Base-by-base conservation (phyloP, 495 filamentous ascomycete species). In the Penicillium crystallinum region DNA sequence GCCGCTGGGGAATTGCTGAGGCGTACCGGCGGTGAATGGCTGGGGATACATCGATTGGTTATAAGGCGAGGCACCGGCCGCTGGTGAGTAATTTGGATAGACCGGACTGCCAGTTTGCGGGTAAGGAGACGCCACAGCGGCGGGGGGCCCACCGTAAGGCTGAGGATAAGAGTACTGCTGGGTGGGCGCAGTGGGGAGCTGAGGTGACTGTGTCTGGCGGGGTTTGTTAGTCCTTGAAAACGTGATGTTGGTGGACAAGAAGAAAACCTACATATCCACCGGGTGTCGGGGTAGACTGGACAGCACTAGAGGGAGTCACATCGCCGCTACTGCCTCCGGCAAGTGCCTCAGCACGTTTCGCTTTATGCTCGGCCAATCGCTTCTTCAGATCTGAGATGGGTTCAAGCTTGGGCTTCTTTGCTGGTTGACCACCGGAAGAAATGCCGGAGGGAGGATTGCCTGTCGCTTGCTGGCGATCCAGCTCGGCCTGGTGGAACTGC, bases 371-470 rank as follows among this genome's bases (percentile, higher is more conserved):
- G 39, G 88, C 88, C 40, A 95, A 62, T 48, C 90, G 80, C 76
- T 85, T 86, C 76, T 91, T 92, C 57, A 95, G 64, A 59, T 95
- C 89, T 11, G 84, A 82, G 0, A 85, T 68, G 14, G 80, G 79
- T 55, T 93, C 90, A 22, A 90, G 72, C 68, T 90, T 95, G 15
- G 89, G 81, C 58, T 87, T 90, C 76, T 96, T 96, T 2, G 77
- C 63, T 2, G 81, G 78, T 1, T 78, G 76, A 17, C 80, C 77
- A n/a, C 63, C 61, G 30, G 67, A 65, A 3, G 63, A 68, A 21
- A 73, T 71, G 3, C 87, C 89, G 3, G 89, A 75, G 19, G 75
- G 75, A 2, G 89, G 85, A 62, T 97, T 97, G 5, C 93, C 93
- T 2, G 90, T 96, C 6, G 80, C 79, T 31, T 83, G 84, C 43